Base-by-base conservation (phyloP, 2,329 filamentous ascomycete genomes). In the Cordyceps farinosa region DNA sequence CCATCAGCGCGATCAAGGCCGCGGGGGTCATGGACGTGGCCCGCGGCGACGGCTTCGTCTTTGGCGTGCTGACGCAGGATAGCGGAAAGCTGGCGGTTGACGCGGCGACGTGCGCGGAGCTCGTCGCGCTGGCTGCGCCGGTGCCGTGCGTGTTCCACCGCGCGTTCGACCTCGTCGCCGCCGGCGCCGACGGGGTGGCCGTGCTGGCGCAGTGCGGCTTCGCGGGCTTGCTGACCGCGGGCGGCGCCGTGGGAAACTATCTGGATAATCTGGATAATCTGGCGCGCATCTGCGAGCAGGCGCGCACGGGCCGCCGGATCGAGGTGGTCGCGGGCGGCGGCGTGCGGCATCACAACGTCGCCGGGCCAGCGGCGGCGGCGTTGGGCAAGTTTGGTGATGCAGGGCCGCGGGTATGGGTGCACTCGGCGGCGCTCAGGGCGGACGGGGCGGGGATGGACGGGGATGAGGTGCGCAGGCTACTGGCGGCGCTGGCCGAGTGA, bases 1-100 rank as follows among this genome's bases (percentile, higher is more conserved):
- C 72, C 8, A 78, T 86, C 10, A 53, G 17, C 0, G 65, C 52
- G 0, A 78, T 84, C 68, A 76, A 74, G 54, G 67, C 67, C 0
- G 69, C 75, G 0, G 75, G 75, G 0, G 63, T 77, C 3, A 69
- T 86, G 59, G 67, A 75, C 32, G 66, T 71, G 0, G 66, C 68
- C 1, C 74, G 75, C 15, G 82, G 82, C 4, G 84, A 86, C 65
- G 82, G 82, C 1, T 86, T 87, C 66, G 83, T 87, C 8, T 84
- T 86, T 66, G 84, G 84, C 5, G 71, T 82, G 2, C 65, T 86
- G 13, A 64, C 60, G 40, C 58, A 65, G 29, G 38, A 40, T 13
- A 51, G 60, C 27, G 42, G 45, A 3, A 51, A 63, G 11, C 52
- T 75, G 40, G 65, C 53, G 17, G 65, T 85, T n/a, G 79, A 86